Base-by-base conservation (phyloP, 805 yeast species). In the Cyberlindnera amylophila region DNA sequence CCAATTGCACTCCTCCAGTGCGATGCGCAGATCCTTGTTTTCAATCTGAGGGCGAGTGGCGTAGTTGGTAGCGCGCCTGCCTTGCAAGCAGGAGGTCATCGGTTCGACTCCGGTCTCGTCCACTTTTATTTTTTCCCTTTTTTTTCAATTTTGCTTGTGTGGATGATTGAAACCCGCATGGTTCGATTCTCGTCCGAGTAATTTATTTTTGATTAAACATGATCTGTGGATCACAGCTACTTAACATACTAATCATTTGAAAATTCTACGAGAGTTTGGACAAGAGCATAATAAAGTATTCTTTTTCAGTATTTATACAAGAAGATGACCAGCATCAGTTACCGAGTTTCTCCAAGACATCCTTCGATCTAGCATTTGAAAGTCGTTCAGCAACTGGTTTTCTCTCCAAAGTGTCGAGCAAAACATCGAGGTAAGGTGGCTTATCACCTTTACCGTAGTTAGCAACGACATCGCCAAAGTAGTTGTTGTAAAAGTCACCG, bases 401-500 rank as follows among this genome's bases (percentile, higher is more conserved):
- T 42, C 74, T 63, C 4, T 65, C 55, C 59, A 77, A 63, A 47
- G 65, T 56, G 1, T 55, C 56, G 35, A 70, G 56, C 11, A 73
- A 56, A 9, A 51, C 60, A 36, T 60, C 66, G 30, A 76, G 64
- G 51, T 75, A 76, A 17, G 78, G 79, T n/a, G 82, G 74, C 49
- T 77, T 76, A 28, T 63, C 66, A 16, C 61, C 58, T 46, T 69
- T 71, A 10, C 61, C 61, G 55, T 81, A 78, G 47, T 76, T 68
- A 12, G 62, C 61, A 38, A 67, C 58, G 14, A 81, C 77, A 44
- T 79, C 79, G 56, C 76, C 77, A 45, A 82, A 82, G 67, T 88
- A 88, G 62, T 85, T 80, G 58, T 81, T 80, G 67, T 88, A 89
- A 43, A 86, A 81, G 61, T 89, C 82, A 45, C 96, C 96, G 54